These are phyloP conservation scores for Prunus yedoensis DNA, from an alignment of 331 rosid genomes.

Conservation along the genomic window DNA sequence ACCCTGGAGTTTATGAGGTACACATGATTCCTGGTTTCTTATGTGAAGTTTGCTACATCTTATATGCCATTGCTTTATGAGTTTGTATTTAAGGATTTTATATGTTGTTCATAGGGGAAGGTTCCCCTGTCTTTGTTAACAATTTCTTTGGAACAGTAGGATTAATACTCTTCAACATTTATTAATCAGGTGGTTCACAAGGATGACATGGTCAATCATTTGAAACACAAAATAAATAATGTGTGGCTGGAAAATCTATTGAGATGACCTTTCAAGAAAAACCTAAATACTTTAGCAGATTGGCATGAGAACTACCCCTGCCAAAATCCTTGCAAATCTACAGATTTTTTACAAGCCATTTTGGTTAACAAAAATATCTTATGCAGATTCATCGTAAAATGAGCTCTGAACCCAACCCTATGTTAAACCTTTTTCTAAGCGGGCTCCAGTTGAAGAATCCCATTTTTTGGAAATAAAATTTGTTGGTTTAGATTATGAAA, in stretches of 20 bases:
- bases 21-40: slow-evolving; percentile 20
- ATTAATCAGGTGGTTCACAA: neutral
- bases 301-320: neutral
- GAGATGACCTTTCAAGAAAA: neutral
- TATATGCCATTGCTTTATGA: neutral
- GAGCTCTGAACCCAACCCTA: neutral
- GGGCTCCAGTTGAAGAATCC: neutral
- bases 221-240: neutral
- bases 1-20: slow-evolving; percentile 99
- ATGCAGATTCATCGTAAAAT: neutral
- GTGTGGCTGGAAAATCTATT: slow-evolving; percentile 3
- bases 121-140: neutral
- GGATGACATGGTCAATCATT: neutral
- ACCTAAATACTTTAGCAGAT: neutral
- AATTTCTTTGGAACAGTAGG: neutral
- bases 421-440: slow-evolving; percentile 1
- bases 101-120: neutral
- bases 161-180: neutral
- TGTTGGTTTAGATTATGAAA: neutral
- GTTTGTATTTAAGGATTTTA: neutral
- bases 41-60: neutral
- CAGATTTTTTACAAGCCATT: neutral
- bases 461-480: neutral
- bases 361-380: neutral
- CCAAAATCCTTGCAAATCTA: neutral